Conservation (phyloP, 345 rosid species). For the Balakata baccata region DNA sequence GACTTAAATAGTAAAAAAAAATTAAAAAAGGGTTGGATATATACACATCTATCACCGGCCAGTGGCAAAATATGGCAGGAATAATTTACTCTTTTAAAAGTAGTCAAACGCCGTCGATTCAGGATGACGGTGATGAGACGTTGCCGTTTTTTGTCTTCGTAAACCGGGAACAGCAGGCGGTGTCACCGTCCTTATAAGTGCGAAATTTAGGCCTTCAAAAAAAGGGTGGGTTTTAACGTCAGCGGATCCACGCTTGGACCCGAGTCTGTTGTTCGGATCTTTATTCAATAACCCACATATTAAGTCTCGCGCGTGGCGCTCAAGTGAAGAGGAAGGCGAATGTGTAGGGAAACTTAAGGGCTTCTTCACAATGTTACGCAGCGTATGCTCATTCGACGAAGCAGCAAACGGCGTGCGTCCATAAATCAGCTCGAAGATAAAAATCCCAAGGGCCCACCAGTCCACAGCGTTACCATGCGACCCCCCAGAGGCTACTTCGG, state of each 20-base stretch:
- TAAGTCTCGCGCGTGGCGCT: slow-evolving; percentile 66
- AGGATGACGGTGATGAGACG: slow-evolving; percentile 28
- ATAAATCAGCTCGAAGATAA: slow-evolving; percentile 79
- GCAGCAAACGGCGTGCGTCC: slow-evolving; percentile 83
- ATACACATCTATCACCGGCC: slow-evolving; percentile 30
- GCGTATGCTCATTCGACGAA: slow-evolving; percentile 67
- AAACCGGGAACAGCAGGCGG: slow-evolving; percentile 70
- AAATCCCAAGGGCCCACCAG: slow-evolving; percentile 93
- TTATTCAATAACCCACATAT: slow-evolving; percentile 65
- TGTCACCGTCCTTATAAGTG: slow-evolving; percentile 61
- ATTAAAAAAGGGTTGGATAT: slow-evolving; percentile 9
- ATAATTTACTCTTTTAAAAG: slow-evolving; percentile 39
- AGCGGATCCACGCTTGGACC: slow-evolving; percentile 79
- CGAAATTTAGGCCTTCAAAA: slow-evolving; percentile 75
- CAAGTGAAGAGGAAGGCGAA: slow-evolving; percentile 44
- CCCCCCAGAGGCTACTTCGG: slow-evolving; percentile 88
- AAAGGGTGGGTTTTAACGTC: slow-evolving; percentile 84
- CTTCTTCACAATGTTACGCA: slow-evolving; percentile 76
- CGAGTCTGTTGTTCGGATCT: slow-evolving; percentile 66
- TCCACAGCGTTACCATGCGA: slow-evolving; percentile 92
- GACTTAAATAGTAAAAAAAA: neutral
- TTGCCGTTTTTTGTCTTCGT: slow-evolving; percentile 33
- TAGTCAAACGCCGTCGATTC: slow-evolving; percentile 56
- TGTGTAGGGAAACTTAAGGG: slow-evolving; percentile 56
- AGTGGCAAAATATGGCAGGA: slow-evolving; percentile 41